Evolutionary conservation across 495 filamentous ascomycete genomes (phyloP), one percentile per base, ranked within the genome.

Genomic region (Penicillium longicatenatum): DNA sequence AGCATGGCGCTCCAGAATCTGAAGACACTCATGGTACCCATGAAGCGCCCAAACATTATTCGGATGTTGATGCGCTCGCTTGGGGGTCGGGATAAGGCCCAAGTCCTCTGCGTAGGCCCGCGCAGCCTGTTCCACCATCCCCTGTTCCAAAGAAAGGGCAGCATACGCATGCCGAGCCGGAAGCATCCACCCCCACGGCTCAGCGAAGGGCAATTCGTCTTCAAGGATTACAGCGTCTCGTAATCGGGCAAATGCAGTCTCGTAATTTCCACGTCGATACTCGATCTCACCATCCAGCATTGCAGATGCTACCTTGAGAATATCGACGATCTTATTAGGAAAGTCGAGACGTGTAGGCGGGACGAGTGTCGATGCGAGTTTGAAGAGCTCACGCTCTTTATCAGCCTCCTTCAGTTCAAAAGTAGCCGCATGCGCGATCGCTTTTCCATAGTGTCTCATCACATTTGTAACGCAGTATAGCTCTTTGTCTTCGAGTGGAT

Each of bases 271-370:
- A 2, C 72, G 71, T 7, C 86, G 83, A 61, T 89, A 91, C 37
- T 83, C 81, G n/a, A 91, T 73, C 58, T 91, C 88, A 4, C 88
- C 88, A 37, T 87, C 81, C 1, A 90, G 71, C 86, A 91, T 89
- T 14, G 82, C 80, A 11, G 69, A 67, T 0, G 80, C 86, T 6
- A 91, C 73, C 6, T 62, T 63, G 0, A 91, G 69, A 37, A 89
- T 84, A 60, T 87, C 84, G 12, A 68, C 58, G 46, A 81, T 85
- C 2, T 74, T 84, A 59, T 89, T 89, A 65, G 86, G 86, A 70
- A 88, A 89, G 1, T 86, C 58, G 11, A 79, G 87, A 24, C 88
- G 78, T 0, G 79, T 81, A 0, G 59, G n/a, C 0, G 79, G 78
- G 0, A 90, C 84, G 0, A 52, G 58, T 6, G 77, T 67, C 4